Evolutionary conservation across 2,329 filamentous ascomycete genomes (phyloP), one percentile per base, ranked within the genome.

Genomic region (Fusarium pseudoanthophilum): DNA sequence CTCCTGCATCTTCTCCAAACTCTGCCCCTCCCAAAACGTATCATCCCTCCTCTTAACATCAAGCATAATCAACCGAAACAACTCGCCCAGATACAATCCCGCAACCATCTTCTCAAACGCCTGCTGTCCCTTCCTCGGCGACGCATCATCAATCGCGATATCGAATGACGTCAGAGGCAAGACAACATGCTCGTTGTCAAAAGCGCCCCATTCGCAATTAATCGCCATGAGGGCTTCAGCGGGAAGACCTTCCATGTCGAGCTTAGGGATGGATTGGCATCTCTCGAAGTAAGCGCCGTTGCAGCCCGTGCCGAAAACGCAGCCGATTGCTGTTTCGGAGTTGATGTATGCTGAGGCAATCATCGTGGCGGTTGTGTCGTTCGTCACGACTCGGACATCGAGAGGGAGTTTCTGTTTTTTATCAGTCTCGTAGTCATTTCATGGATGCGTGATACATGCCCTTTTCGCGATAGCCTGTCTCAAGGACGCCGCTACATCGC

Each of bases 271-370:
- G 15, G 92, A 93, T 71, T 94, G 94, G 72, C 90, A 93, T 78
- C 96, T 85, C 83, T 99, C 96, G 92, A 99, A 97, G 85, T 99
- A 99, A 32, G 96, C 96, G 40, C 95, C 96, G 79, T 99, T 99
- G 85, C 96, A 98, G 64, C 96, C 96, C 11, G 96, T 99, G 77
- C 96, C 96, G 79, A 99, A 99, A 80, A 99, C 99, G 83, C 95
- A 98, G 60, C 96, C 96, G 78, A 98, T 96, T 83, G 91, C 94
- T 89, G 98, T 97, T 75, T 92, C 90, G 48, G 92, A 86, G 80
- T 98, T 95, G 24, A 95, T 98, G 84, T 99, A 99, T 34, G 94
- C 92, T 24, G 95, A 98, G 65, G 96, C 96, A 78, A 99, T 97
- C 78, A 99, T 87, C 24, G 96, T 99, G 78, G 96, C 96, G 18